Conservation (phyloP, 2,329 filamentous ascomycete genomes). For the Fusarium scirpi region DNA sequence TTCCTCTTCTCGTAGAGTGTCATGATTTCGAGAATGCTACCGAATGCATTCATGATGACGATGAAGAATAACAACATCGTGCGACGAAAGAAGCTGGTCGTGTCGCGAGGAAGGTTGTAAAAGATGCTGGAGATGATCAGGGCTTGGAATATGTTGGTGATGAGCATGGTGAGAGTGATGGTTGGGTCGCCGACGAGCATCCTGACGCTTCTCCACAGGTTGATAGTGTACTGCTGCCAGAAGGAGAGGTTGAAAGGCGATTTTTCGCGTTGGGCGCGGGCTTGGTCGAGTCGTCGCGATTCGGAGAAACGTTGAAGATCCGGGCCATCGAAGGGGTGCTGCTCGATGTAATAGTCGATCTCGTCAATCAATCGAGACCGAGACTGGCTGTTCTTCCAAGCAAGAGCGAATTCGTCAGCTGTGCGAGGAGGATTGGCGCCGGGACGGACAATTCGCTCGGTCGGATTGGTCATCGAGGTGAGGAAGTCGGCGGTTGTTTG, state of each 20-base stretch:
- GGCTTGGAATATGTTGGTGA: conserved; percentile 33
- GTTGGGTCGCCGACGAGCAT: conserved; percentile 27
- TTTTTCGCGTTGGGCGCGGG: conserved; percentile 9
- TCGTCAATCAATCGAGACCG: conserved; percentile 46
- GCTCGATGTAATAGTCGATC: conserved; percentile 46
- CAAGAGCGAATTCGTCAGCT: conserved; percentile 52
- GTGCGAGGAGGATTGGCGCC: conserved; percentile 51
- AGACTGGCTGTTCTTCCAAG: conserved; percentile 47
- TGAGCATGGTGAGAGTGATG: conserved; percentile 37
- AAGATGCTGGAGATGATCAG: conserved; percentile 37
- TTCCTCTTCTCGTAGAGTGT: conserved; percentile 44
- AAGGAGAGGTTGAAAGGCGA: conserved; percentile 39
- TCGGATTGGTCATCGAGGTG: conserved; percentile 60
- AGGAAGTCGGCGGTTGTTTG: conserved; percentile 79
- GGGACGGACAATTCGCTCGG: conserved; percentile 49
- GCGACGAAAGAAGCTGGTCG: conserved; percentile 26
- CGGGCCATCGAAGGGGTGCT: conserved; percentile 41
- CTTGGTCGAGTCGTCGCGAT: conserved; percentile 38
- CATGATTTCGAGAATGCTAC: conserved; percentile 39
- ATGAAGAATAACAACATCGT: conserved; percentile 33
- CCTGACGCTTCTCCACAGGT: conserved; percentile 24
- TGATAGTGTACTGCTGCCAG: conserved; percentile 18
- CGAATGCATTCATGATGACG: conserved; percentile 38
- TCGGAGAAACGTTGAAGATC: conserved; percentile 37
- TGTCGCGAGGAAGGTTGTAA: conserved; percentile 24